Evolutionary conservation across 208 protist genomes (phyloP), one percentile per base, ranked within the genome.

Genomic region (Endotrypanum monterogeii): DNA sequence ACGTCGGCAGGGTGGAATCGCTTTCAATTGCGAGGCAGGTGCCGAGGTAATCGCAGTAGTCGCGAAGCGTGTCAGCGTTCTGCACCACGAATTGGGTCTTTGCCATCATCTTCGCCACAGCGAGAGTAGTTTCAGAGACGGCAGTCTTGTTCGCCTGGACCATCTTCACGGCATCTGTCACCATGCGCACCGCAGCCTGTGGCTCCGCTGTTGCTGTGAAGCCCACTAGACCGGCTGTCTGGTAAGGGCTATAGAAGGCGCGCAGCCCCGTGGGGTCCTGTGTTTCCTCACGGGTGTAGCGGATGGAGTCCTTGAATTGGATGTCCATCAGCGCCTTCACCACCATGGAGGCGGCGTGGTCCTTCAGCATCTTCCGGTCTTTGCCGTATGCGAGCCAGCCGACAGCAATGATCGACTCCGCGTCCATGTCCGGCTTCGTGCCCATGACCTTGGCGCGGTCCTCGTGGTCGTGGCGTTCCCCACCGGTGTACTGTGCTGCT

Each of bases 31-130:
- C 54, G 58, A 96, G 77, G 67, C 83, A 87, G 54, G 89, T 96
- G 55, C 90, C 90, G 78, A 97, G 84, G 82, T 91, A 95, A 76
- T 97, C 93, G 80, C 89, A 94, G 78, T 95, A 91, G 83, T 94
- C 90, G 60, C 90, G 89, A 51, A 90, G 75, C 30, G 74, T 89
- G 63, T 96, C 91, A 68, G 81, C 84, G 57, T 87, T 80, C 60
- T 89, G 79, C 79, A 84, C 88, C 52, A 80, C 54, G 67, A 89
- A 87, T 51, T 84, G 82, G 8, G 85, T 78, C n/a, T 72, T 78
- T 41, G 93, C 93, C 44, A 85, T 88, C 32, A 71, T 78, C 80
- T 95, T 94, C 32, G 91, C 93, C 20, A 78, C 67, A 25, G 85
- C 75, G 25, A 94, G 14, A 62, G 77, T 52, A 23, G 74, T 79